Percentiles rank a stretch among this genome's conserved stretches.
Evolutionary conservation across 208 protist species (phyloP).

Genomic region (Trypanosoma caninum): DNA sequence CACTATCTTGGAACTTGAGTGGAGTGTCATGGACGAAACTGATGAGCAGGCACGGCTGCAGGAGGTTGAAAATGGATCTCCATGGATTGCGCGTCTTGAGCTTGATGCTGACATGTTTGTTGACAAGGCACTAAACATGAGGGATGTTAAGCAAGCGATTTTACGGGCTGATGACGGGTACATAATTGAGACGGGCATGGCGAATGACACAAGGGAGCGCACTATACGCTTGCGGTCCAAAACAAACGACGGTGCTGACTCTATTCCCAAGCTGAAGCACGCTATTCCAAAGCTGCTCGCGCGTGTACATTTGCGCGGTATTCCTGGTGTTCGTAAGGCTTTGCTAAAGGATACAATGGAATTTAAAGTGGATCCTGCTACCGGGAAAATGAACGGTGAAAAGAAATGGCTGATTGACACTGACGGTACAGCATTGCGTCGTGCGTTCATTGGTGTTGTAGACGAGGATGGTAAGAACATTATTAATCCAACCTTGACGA

Average conservation of each 20-base stretch:
- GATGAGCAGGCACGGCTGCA: conserved; percentile 38
- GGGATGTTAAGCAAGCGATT: conserved; percentile 92
- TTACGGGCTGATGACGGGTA: conserved; percentile 72
- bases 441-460: conserved; percentile 95
- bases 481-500: conserved; percentile 93
- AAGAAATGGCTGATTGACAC: conserved; percentile 93
- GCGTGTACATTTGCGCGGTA: conserved; percentile 89
- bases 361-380: conserved; percentile 46
- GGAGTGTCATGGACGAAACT: conserved; percentile 55
- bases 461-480: conserved; percentile 91
- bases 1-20: conserved; percentile 63
- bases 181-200: conserved; percentile 88
- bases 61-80: conserved; percentile 61
- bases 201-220: conserved; percentile 89
- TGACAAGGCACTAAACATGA: conserved; percentile 93
- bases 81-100: conserved; percentile 96
- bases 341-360: conserved; percentile 62
- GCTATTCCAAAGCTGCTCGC: conserved; percentile 63
- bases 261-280: conserved; percentile 59
- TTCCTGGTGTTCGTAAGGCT: conserved; percentile 95
- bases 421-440: conserved; percentile 96
- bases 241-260: conserved; percentile 41
- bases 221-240: conserved; percentile 91
- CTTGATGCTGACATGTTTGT: conserved; percentile 91
- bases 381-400: conserved; percentile 44